A percentile compares a stretch with the other conserved stretches of the same genome.
Evolutionary conservation across 148 eudicot species (phyloP).

Genomic region (Fagopyrum homotropicum): DNA sequence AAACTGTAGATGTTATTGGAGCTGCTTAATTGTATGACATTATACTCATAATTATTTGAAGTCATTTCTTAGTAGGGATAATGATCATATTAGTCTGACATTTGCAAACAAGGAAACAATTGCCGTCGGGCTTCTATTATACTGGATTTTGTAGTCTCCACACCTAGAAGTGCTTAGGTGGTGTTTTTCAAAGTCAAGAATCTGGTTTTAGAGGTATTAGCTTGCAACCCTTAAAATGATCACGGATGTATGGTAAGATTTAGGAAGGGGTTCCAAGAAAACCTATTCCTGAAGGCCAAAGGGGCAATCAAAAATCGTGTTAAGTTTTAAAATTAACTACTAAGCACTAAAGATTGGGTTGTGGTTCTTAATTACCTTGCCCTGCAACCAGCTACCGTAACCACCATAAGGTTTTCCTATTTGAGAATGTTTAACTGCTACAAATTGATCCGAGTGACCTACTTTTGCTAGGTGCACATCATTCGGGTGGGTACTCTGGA

Average conservation of each 20-base stretch:
- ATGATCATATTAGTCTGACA: no score
- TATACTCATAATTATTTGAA: no score
- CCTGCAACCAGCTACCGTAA: not conserved
- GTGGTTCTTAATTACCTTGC: not conserved
- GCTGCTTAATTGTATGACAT: no score
- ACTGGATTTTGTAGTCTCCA: no score
- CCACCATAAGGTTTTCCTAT: not conserved
- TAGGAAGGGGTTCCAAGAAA: not conserved
- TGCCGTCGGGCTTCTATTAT: no score
- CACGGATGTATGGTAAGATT: not conserved
- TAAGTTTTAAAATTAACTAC: not conserved
- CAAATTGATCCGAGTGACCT: not conserved
- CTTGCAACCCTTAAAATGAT: not conserved
- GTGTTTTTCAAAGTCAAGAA: not conserved
- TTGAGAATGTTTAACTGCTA: not conserved
- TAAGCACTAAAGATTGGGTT: not conserved
- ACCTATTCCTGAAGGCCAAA: not conserved
- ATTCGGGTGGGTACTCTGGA: not conserved
- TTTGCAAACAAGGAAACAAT: no score
- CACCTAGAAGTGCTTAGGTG: not conserved
- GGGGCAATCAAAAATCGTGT: not conserved
- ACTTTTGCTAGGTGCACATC: slow-evolving; percentile 11
- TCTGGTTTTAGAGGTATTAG: not conserved
- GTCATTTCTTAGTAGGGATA: no score
- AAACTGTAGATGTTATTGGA: no score